phyloP scores from a whole-genome alignment of 2,329 filamentous ascomycete genomes.

The Penicillium glabrum region DNA sequence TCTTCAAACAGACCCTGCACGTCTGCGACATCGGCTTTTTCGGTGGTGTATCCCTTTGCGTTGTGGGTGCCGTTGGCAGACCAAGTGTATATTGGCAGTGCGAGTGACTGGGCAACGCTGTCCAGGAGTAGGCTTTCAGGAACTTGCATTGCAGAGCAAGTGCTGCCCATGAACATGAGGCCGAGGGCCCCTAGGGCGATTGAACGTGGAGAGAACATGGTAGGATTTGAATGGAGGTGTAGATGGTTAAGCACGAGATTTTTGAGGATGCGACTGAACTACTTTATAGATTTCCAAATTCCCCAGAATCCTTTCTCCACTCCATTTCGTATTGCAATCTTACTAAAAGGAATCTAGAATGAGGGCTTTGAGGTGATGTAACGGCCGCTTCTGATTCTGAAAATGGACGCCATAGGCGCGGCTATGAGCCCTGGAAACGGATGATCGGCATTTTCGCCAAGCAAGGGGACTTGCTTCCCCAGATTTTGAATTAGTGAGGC shows the following conservation, averaged over 20 bases:
- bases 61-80: constrained; percentile 24
- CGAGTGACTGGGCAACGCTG: constrained; percentile 13
- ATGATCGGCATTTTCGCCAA: neutral
- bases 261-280: neutral
- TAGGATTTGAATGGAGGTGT: neutral
- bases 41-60: constrained; percentile 19
- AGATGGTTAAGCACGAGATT: neutral
- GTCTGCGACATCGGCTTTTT: constrained; percentile 9
- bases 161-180: constrained; percentile 8
- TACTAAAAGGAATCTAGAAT: constrained; percentile 2
- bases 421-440: constrained; percentile 9
- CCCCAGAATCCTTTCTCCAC: constrained; percentile 2
- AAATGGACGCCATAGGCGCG: constrained; percentile 11
- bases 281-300: neutral
- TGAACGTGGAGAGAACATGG: constrained; percentile 5
- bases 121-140: constrained; percentile 16
- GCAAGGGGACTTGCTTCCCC: neutral
- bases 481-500: neutral
- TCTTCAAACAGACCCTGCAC: constrained; percentile 17
- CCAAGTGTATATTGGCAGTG: constrained; percentile 21
- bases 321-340: neutral
- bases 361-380: constrained; percentile 10
- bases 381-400: constrained; percentile 1
- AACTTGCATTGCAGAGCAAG: constrained; percentile 9
- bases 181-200: constrained; percentile 4